Base-by-base conservation (phyloP, 805 yeast species). In the Kazachstania martiniae region DNA sequence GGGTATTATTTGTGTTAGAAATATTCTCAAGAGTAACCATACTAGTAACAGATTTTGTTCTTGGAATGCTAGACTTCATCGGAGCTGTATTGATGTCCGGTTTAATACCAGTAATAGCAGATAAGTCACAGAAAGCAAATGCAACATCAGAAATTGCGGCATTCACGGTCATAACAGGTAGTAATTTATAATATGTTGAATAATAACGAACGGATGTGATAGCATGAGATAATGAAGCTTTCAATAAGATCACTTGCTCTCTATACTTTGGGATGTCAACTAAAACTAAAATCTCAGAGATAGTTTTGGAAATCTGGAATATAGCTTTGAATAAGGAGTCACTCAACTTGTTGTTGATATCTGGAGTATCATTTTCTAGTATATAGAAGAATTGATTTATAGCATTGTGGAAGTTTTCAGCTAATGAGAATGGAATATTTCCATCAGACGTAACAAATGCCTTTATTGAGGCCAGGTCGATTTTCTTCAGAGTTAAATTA, bases 191-290 rank as follows among this genome's bases (percentile, higher is more conserved):
- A 43, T 80, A 77, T 8, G 75, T 59, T 1, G 81, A 72, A 53
- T 63, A 80, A 49, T 84, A 83, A 46, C 95, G 67, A 1, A 87
- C 71, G 1, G 85, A 68, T 3, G 94, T 76, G 26, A 89, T 72
- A 1, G 77, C 70, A 55, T 80, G 85, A 12, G 86, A 73, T 16
- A 81, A 69, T 1, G 89, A 67, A 28, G 79, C 77, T 35, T 77
- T 71, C n/a, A 46, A 14, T 16, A 72, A 47, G 27, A 63, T 51
- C 27, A 74, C 55, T 49, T 63, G 57, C 37, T 70, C 63, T 36
- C 63, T 46, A 33, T 51, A 51, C 14, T 48, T 46, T 9, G 56
- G 48, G 2, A 43, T 28, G 27, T 42, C 49, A 3, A 44, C 46
- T 4, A 42, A 25, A 7, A 30, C 18, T n/a, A 49, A 27, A 6